These are phyloP conservation scores for Zymoseptoria crescenta DNA, from an alignment of 2,329 filamentous ascomycete genomes.

Conservation along the genomic window DNA sequence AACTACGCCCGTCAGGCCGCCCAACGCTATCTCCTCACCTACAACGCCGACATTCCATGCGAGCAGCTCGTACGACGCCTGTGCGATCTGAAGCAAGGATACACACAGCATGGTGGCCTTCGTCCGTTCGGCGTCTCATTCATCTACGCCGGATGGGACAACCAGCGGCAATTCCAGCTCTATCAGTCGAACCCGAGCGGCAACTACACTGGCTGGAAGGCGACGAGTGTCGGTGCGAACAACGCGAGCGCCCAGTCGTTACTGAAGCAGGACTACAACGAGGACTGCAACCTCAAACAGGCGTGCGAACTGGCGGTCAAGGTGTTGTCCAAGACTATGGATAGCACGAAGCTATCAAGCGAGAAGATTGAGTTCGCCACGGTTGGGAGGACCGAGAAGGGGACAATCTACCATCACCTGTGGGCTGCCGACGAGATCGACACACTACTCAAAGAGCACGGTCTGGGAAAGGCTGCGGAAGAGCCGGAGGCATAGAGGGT, in stretches of 20 bases:
- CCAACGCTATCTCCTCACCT: constrained; percentile 94
- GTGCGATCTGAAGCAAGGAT: constrained; percentile 97
- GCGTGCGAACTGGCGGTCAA: constrained; percentile 97
- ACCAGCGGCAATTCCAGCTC: constrained; percentile 91
- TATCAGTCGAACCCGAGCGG: constrained; percentile 98
- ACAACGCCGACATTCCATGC: constrained; percentile 99
- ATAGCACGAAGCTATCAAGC: constrained; percentile 95
- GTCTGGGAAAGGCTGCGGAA: constrained; percentile 81
- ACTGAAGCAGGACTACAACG: constrained; percentile 99
- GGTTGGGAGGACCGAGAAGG: constrained; percentile 87
- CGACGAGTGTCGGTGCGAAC: constrained; percentile 94
- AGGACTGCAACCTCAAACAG: constrained; percentile 92
- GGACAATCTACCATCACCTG: constrained; percentile 95
- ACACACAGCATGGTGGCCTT: constrained; percentile 97
- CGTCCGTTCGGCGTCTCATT: constrained; percentile 97
- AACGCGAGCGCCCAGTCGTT: constrained; percentile 95
- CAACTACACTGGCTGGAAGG: constrained; percentile 99
- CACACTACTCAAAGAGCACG: constrained; percentile 86
- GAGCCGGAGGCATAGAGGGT: constrained; percentile 11
- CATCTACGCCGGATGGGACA: constrained; percentile 98
- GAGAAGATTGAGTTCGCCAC: constrained; percentile 99
- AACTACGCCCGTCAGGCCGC: constrained; percentile 97
- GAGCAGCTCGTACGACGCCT: constrained; percentile 94
- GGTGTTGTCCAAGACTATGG: constrained; percentile 99
- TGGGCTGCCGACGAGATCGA: constrained; percentile 98